Base-by-base conservation (phyloP, 73 alveolate species). In the Tetrahymena malaccensis region DNA sequence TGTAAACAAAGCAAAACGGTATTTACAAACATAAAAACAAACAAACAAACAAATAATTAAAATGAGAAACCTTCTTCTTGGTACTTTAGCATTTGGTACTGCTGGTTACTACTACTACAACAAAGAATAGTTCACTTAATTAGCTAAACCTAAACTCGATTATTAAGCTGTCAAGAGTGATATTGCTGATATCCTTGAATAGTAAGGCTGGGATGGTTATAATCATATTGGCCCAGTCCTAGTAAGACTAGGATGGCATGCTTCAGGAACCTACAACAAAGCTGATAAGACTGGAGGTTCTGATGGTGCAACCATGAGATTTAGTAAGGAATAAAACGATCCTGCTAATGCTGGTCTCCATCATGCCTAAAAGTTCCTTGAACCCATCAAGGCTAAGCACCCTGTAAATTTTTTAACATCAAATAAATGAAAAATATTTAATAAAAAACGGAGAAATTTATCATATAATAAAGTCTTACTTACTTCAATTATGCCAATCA, bases 221-320 rank as follows among this genome's bases (percentile, higher is more conserved):
- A 70, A 70, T 33, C 89, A 70, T 21, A 70, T 70, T 70, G 89
- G 89, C 11, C 89, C 89, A 25, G 89, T 70, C 17, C 89, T 70
- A 25, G 89, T 70, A 4, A 70, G 89, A 70, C 89, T 70, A 25
- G 89, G 89, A 70, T 70, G 89, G 89, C 89, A 70, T 25, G 89
- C 85, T n/a, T 34, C 50, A 44, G 97, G 97, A 16, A 95, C 97
- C 50, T 95, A 89, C 94, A 43, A 93, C 94, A 94, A 70, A 10
- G 94, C 93, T 31, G 85, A 37, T 35, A 93, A 95, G 85, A 94
- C 94, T 19, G 97, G 97, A 7, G 97, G 97, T 35, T 95, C 97
- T 19, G 94, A 95, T 35, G 97, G 97, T 34, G 95, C 97, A 34
- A 95, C 97, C 57, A 95, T 95, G 97, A 57, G 97, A 34, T 50